phyloP scores from a whole-genome alignment of 305 asterid species.

The Rubia tinctorum region DNA sequence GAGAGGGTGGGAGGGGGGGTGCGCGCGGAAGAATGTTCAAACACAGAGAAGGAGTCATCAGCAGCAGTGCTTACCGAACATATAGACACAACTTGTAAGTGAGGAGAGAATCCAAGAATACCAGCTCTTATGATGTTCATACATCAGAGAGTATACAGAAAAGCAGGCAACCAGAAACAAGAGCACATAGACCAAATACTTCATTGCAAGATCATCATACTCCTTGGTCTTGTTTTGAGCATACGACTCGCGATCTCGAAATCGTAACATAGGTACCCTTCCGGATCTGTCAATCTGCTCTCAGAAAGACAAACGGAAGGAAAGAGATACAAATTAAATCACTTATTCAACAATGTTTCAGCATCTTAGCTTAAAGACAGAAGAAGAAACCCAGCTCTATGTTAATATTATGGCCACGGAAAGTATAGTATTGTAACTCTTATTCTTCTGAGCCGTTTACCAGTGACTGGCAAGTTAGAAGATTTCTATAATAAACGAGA shows the following conservation, averaged over 20 bases:
- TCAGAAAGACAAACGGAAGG: background rate
- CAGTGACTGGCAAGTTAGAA: background rate
- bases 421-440: background rate
- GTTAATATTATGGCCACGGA: background rate
- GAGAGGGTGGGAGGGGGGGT: no score
- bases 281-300: constrained; percentile 90
- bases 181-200: constrained; percentile 86
- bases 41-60: background rate
- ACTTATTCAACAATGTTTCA: background rate
- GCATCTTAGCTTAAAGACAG: background rate
- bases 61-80: constrained; percentile 70
- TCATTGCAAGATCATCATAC: constrained; percentile 96
- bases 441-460: background rate
- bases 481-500: background rate
- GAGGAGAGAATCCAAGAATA: constrained; percentile 98
- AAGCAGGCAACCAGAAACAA: constrained; percentile 72
- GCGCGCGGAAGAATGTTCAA: constrained; percentile 2
- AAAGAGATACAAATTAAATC: background rate
- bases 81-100: constrained; percentile 95
- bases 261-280: constrained; percentile 80
- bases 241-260: constrained; percentile 96
- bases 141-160: constrained; percentile 81
- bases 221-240: constrained; percentile 95
- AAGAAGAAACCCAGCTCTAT: background rate
- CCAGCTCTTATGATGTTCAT: constrained; percentile 98